These are phyloP conservation scores for Halteria grandinella DNA, from an alignment of 73 alveolate species.

Conservation along the genomic window DNA sequence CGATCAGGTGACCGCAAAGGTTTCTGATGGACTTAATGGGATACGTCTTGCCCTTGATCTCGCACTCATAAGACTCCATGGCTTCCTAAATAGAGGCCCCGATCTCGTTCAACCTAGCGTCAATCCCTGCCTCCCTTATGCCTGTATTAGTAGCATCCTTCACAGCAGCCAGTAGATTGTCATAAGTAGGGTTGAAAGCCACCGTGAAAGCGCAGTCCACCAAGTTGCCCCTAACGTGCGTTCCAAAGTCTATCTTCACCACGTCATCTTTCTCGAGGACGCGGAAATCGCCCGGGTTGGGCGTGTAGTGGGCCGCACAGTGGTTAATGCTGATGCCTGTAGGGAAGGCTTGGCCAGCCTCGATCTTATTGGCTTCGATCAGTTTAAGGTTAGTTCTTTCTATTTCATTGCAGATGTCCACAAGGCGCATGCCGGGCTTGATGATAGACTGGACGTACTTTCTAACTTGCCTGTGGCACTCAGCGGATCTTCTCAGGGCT, in stretches of 20 bases:
- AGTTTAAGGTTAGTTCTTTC: slow-evolving; percentile 87
- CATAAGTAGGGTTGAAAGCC: slow-evolving; percentile 94
- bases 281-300: slow-evolving; percentile 94
- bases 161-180: slow-evolving; percentile 91
- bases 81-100: slow-evolving; percentile 98
- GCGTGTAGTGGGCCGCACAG: slow-evolving; percentile 97
- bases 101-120: slow-evolving; percentile 93
- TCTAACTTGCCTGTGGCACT: slow-evolving; percentile 95
- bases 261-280: slow-evolving; percentile 91
- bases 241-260: slow-evolving; percentile 97
- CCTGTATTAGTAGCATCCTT: slow-evolving; percentile 97
- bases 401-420: slow-evolving; percentile 90
- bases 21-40: slow-evolving; percentile 87
- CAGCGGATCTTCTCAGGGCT: slow-evolving; percentile 96
- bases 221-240: slow-evolving; percentile 93
- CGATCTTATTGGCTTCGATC: slow-evolving; percentile 84
- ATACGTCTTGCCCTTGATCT: slow-evolving; percentile 88
- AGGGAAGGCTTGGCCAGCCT: slow-evolving; percentile 97
- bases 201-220: slow-evolving; percentile 97
- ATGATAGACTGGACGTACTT: slow-evolving; percentile 88
- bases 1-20: slow-evolving; percentile 94
- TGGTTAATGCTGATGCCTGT: slow-evolving; percentile 94
- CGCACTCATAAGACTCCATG: slow-evolving; percentile 96
- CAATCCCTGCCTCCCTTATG: slow-evolving; percentile 95
- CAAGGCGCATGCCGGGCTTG: slow-evolving; percentile 92